A percentile compares a stretch with the other conserved stretches of the same genome.
Conservation (phyloP, 768 basidiomycete genomes). For the Podaxis sp. region DNA sequence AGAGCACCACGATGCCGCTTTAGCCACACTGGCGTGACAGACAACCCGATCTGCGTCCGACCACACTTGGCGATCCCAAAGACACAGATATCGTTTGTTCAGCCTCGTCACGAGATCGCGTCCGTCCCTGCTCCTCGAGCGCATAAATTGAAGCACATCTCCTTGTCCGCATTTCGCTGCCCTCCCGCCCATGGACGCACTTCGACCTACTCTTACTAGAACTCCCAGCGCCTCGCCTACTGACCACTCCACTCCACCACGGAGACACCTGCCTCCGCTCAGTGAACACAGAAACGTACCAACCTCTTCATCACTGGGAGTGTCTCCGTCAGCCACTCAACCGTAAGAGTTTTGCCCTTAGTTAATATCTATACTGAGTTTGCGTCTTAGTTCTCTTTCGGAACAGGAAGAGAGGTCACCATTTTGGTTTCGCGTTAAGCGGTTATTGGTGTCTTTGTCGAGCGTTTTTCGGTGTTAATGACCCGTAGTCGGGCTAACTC, state of each 20-base stretch:
- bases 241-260: neutral
- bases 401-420: neutral
- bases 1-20: neutral
- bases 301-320: neutral
- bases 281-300: neutral
- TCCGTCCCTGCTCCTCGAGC: neutral
- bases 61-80: neutral
- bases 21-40: neutral
- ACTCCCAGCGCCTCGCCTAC: neutral
- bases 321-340: neutral
- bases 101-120: neutral
- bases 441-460: neutral
- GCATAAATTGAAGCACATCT: neutral
- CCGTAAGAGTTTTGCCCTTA: neutral
- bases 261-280: neutral
- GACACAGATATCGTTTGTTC: neutral
- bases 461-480: neutral
- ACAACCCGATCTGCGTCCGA: neutral
- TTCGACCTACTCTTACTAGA: neutral
- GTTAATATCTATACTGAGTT: neutral
- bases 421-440: neutral
- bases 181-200: neutral
- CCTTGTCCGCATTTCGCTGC: neutral
- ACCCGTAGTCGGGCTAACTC: neutral
- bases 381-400: neutral